Base-by-base conservation (phyloP, 164 flowering plant species). In the Aristolochia californica region DNA sequence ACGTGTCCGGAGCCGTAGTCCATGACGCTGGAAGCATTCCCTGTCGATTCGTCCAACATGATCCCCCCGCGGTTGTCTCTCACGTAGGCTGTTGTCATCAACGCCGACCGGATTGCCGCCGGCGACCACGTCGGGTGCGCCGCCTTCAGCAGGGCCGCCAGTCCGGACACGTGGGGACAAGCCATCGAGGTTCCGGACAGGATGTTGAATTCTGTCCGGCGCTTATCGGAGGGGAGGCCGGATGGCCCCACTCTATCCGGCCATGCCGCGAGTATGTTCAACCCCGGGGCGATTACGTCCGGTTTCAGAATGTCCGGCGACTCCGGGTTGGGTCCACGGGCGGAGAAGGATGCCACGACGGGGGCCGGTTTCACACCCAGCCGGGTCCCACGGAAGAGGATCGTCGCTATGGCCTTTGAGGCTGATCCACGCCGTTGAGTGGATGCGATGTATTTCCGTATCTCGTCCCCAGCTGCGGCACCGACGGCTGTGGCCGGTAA, bases 101-200 rank as follows among this genome's bases (percentile, higher is more conserved):
- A 53, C 0, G 97, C 99, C 0, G 99, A 94, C 47, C 85, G 68
- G 8, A 94, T 83, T 0, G 89, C 93, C 0, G 95, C 95, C 0
- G 99, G 96, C 62, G 85, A 79, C 99, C 99, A 94, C 11, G 74
- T 86, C 0, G 95, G 95, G 58, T 94, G 95, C 0, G 91, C 86
- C 4, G 95, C 99, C 69, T 90, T 94, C 26, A 94, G 40, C 76
- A 94, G 48, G 2, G 99, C 97, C 1, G 87, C 99, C 3, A 94
- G 62, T 1, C 99, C 99, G 0, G 96, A 85, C 4, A 94, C 93
- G 63, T 94, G 99, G 2, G 97, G 99, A 65, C 97, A 90, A 0
- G 99, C 90, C 99, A 94, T 94, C 0, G 97, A 94, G 0, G 99
- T 94, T 0, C 99, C 99, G 0, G 97, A 87, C 5, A 93, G 68